phyloP scores from a whole-genome alignment of 371 early-diverging fungal species.

The Mortierella sp. region DNA sequence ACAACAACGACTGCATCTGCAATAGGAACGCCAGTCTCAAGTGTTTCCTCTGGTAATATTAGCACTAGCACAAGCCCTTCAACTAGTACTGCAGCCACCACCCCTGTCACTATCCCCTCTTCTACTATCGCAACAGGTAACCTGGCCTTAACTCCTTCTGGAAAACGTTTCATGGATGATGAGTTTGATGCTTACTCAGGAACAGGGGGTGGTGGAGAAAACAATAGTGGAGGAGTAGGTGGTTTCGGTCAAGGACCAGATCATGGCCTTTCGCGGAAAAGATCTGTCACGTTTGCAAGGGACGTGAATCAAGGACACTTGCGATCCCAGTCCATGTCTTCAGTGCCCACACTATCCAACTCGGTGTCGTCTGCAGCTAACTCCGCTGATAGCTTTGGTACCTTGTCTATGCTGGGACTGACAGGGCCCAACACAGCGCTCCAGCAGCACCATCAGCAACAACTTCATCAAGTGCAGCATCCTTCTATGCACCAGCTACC shows the following conservation, averaged over 20 bases:
- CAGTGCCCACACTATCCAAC: conserved; percentile 32
- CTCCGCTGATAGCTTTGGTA: conserved; percentile 21
- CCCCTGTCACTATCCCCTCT: conserved; percentile 7
- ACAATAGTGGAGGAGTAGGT: conserved; percentile 8
- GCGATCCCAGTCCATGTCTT: conserved; percentile 53
- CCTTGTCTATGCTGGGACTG: conserved; percentile 35
- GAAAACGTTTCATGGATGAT: conserved; percentile 40
- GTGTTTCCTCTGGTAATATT: conserved; percentile 26
- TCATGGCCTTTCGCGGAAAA: conserved; percentile 39
- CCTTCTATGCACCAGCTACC: conserved; percentile 13
- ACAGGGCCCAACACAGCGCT: conserved; percentile 22
- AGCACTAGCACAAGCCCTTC: conserved; percentile 1
- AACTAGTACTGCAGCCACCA: neutral
- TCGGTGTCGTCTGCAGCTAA: conserved; percentile 4
- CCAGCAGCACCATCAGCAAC: conserved; percentile 25
- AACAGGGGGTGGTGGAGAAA: conserved; percentile 3
- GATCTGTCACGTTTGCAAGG: conserved; percentile 53
- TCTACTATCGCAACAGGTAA: conserved; percentile 5
- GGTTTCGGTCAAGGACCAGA: conserved; percentile 34
- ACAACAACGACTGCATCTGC: conserved; percentile 5
- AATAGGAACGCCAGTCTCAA: conserved; percentile 25
- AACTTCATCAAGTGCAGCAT: conserved; percentile 18
- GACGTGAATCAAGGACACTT: conserved; percentile 46
- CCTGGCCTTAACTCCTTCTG: conserved; percentile 22
- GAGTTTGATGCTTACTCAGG: conserved; percentile 22